Evolutionary conservation across 1,139 yeast species (phyloP), one percentile per base, ranked within the genome.

Genomic region (Lizanozyma gosingica): DNA sequence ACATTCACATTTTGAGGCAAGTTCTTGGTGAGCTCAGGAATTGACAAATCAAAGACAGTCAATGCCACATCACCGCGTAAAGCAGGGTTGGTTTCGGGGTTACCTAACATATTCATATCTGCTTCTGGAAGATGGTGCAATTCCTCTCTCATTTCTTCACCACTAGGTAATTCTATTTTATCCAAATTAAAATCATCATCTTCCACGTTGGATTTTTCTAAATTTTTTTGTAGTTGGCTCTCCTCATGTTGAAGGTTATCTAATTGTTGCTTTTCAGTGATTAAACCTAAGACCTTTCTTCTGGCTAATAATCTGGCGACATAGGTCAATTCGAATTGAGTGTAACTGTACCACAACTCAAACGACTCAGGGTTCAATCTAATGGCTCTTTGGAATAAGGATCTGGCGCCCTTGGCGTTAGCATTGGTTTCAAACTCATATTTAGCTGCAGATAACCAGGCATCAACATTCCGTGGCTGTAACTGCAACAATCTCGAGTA

Each of bases 361-460:
- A 69, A 59, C 2, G 83, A 76, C 39, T 86, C 92, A 4, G 83
- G 75, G 55, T 92, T 90, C 56, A 94, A 83, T 56, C 95, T 73
- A 37, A 94, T 67, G 33, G 83, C 95, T 49, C 86, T 76, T 59
- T 90, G 97, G 62, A 90, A 80, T 37, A 92, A 71, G 11, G 78
- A 76, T 61, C 99, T 75, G 15, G 97, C 94, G 36, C 95, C 94
- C 55, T 83, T 79, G 41, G 95, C 88, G 52, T 88, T 85, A 39
- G 92, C 85, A 60, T 92, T 88, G 35, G 74, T 75, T 52, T 92
- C 96, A 53, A 86, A 81, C 62, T 94, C 97, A 60, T 87, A 88
- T 56, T 86, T 86, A 38, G 97, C 97, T 17, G 97, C 97, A 53
- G 88, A 77, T 40, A 92, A 76, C 98, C 98, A 94, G 14, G 94